A percentile compares a stretch with the other conserved stretches of the same genome.
Conservation (phyloP, 208 protist genomes). For the Trypanosoma caninum region DNA sequence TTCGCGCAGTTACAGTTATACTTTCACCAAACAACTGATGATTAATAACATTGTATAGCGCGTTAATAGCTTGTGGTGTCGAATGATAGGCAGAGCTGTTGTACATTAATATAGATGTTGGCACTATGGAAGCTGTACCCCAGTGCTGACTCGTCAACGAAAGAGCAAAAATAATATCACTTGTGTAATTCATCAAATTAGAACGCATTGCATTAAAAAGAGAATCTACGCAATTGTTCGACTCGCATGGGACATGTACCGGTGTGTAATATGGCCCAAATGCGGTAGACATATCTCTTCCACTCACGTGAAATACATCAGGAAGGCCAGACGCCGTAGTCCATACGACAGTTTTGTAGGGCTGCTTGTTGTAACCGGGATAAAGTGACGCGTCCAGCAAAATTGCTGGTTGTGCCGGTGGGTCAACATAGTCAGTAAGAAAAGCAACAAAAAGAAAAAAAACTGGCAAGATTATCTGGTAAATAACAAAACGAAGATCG, state of each 20-base stretch:
- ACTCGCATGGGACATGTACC: slow-evolving; percentile 17
- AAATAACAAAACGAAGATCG: slow-evolving; percentile 62
- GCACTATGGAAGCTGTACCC: slow-evolving; percentile 22
- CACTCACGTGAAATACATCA: slow-evolving; percentile 14
- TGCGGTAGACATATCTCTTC: slow-evolving; percentile 1
- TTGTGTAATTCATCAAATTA: slow-evolving; percentile 32
- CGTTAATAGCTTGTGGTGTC: slow-evolving; percentile 46
- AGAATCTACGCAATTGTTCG: slow-evolving; percentile 26
- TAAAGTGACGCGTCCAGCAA: slow-evolving; percentile 70
- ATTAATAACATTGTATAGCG: slow-evolving; percentile 52
- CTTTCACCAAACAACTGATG: slow-evolving; percentile 43
- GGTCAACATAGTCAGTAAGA: slow-evolving; percentile 56
- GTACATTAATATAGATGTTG: slow-evolving; percentile 50
- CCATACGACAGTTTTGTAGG: slow-evolving; percentile 20
- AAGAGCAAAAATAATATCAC: slow-evolving; percentile 46
- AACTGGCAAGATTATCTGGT: slow-evolving; percentile 75
- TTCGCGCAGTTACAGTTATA: slow-evolving; percentile 33
- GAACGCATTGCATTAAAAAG: slow-evolving; percentile 32
- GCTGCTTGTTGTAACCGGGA: slow-evolving; percentile 16
- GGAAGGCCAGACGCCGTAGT: slow-evolving; percentile 1
- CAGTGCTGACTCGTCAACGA: slow-evolving; percentile 27
- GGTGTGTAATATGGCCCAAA: slow-evolving; percentile 21
- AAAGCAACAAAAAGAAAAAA: slow-evolving; percentile 71
- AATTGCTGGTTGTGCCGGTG: slow-evolving; percentile 45
- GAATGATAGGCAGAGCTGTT: slow-evolving; percentile 56